Base-by-base conservation (phyloP, 2,329 filamentous ascomycete genomes). In the Sporothrix pseudoabietina region DNA sequence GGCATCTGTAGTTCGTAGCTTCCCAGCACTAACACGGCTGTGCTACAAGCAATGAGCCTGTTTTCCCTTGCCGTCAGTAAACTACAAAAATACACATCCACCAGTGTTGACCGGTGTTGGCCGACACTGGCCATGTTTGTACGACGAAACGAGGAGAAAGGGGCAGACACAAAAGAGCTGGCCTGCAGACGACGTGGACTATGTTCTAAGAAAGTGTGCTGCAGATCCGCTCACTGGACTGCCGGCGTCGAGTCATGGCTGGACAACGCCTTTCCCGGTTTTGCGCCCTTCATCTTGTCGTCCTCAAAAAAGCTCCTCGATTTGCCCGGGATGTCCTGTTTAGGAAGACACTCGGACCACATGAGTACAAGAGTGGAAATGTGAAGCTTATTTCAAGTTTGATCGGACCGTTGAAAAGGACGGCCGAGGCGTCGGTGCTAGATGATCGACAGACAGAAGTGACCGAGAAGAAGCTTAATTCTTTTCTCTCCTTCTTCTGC, bases 321-420 rank as follows among this genome's bases (percentile, higher is more conserved):
- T 10, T 59, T 35, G 9, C 44, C 41, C 22, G 41, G 63, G 3
- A 49, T 68, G 3, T 49, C 44, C 41, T 49, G 3, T 68, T 68
- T 68, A 68, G 63, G 63, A 66, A 66, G 41, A 68, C 63, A 68
- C 63, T 68, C 63, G 63, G 63, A 49, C 63, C 41, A 49, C 12
- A 44, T 44, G 44, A 49, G 14, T 35, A 16, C 26, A 26, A 68
- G 30, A 68, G 14, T 19, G 65, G 65, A 35, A 7, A n/a, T n/a
- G 9, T 0, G n/a, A 63, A 44, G 35, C 35, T 44, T 63, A 63
- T 63, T 44, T 19, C 10, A 22, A 39, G 19, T 32, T 41, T n/a
- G n/a, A 41, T 9, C 55, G 55, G 55, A 35, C 55, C 55, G 30
- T 59, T 35, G 30, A 35, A 35, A 35, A 9, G 30, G 7, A n/a